Conservation (phyloP, 179 eudicot species). For the Beta macrorhiza region DNA sequence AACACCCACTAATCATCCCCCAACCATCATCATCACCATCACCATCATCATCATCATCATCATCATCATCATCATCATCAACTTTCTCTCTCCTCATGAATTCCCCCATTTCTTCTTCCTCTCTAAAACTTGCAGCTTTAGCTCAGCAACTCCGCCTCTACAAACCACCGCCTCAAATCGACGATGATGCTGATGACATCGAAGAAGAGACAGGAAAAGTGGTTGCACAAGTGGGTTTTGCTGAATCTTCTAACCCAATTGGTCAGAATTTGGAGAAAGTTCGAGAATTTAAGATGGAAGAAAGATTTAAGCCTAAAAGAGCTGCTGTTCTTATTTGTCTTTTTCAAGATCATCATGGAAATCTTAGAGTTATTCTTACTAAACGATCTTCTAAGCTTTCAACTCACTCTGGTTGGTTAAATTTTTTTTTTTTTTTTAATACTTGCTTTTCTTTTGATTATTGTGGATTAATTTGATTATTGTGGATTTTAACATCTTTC, state of each 20-base stretch:
- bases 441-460: too few relatives aligned
- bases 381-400: conserved; percentile 83
- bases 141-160: conserved; percentile 74
- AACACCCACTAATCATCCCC: conserved; percentile 21
- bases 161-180: conserved; percentile 48
- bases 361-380: conserved; percentile 77
- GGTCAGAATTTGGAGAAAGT: conserved; percentile 28
- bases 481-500: neutral
- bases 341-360: conserved; percentile 63
- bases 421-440: conserved; percentile 4
- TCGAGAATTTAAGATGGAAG: neutral
- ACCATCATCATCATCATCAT: too few relatives aligned
- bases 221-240: conserved; percentile 68
- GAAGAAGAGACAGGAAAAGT: conserved; percentile 53
- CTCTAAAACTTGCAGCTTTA: conserved; percentile 44
- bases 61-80: conserved; percentile 8
- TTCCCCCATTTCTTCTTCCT: conserved; percentile 19
- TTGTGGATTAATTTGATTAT: too few relatives aligned
- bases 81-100: conserved; percentile 27
- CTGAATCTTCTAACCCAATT: conserved; percentile 60
- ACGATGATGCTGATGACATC: conserved; percentile 30
- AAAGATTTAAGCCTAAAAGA: conserved; percentile 50
- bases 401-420: conserved; percentile 66
- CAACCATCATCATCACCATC: too few relatives aligned
- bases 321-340: conserved; percentile 89